phyloP scores from a whole-genome alignment of 2,329 filamentous ascomycete genomes.

The Sarocladiaceae sp. region DNA sequence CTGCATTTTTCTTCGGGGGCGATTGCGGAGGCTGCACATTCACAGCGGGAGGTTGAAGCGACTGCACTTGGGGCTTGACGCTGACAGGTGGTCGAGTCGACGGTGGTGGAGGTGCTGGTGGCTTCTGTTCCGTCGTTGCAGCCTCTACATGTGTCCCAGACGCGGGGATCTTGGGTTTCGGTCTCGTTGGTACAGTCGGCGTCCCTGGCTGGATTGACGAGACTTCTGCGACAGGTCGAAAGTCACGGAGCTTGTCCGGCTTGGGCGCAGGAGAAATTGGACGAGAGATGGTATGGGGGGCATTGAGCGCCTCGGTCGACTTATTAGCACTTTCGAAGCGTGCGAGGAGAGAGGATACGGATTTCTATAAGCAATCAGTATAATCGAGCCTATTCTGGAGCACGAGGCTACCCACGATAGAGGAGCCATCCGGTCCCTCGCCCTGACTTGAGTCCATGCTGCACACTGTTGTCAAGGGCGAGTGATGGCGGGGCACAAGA shows the following conservation, averaged over 20 bases:
- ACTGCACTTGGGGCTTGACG: constrained; percentile 17
- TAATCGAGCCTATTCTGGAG: constrained; percentile 18
- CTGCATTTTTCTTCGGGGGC: constrained; percentile 46
- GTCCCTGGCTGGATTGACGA: constrained; percentile 22
- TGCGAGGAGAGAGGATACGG: constrained; percentile 73
- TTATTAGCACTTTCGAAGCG: constrained; percentile 68
- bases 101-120: constrained; percentile 18
- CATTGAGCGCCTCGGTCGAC: constrained; percentile 15
- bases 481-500: constrained; percentile 7
- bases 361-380: constrained; percentile 48
- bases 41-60: constrained; percentile 53
- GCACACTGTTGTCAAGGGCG: neutral
- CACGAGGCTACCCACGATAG: constrained; percentile 50
- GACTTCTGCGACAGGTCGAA: constrained; percentile 31
- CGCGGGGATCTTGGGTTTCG: constrained; percentile 19
- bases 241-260: constrained; percentile 35
- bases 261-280: constrained; percentile 35
- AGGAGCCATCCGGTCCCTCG: constrained; percentile 67
- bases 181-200: constrained; percentile 24
- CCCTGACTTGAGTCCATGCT: constrained; percentile 25
- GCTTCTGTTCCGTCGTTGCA: constrained; percentile 16
- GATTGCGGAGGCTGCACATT: constrained; percentile 65
- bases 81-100: constrained; percentile 19
- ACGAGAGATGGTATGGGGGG: constrained; percentile 20
- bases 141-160: constrained; percentile 11